Conservation (phyloP, 2,329 filamentous ascomycete species). For the Colletotrichum sp. region DNA sequence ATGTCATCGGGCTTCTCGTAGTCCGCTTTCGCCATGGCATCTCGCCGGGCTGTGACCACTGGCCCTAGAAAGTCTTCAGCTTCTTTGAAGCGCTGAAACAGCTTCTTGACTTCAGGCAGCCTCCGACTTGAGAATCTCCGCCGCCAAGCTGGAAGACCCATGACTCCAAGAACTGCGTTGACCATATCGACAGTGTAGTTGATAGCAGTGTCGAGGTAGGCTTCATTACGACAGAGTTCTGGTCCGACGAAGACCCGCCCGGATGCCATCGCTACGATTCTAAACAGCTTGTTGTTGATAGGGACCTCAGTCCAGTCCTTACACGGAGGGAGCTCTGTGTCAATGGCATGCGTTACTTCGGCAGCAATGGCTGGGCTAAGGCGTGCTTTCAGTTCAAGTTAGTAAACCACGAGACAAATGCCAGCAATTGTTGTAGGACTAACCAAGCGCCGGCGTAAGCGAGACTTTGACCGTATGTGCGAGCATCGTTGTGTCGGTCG, state of each 20-base stretch:
- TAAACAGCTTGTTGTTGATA: constrained; percentile 43
- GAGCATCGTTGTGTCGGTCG: neutral
- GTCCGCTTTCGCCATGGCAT: constrained; percentile 5
- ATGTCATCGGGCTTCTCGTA: constrained; percentile 47
- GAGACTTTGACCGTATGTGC: neutral
- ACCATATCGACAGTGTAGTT: constrained; percentile 52
- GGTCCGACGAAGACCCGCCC: constrained; percentile 53
- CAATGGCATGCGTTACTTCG: constrained; percentile 39
- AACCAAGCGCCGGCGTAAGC: neutral
- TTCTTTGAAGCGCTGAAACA: constrained; percentile 34
- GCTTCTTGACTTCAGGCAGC: constrained; percentile 36
- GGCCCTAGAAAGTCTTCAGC: constrained; percentile 40
- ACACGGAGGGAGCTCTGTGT: constrained; percentile 36
- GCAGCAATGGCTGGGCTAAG: constrained; percentile 42
- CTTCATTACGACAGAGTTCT: constrained; percentile 47
- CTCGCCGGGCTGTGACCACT: constrained; percentile 34
- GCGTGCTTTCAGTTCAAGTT: constrained; percentile 22
- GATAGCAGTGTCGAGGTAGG: constrained; percentile 50
- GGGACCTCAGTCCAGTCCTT: constrained; percentile 45
- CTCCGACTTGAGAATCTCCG: constrained; percentile 35
- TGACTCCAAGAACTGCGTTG: constrained; percentile 31
- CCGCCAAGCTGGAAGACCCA: constrained; percentile 30
- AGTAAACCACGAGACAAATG: neutral
- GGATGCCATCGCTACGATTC: constrained; percentile 50
- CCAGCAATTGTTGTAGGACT: neutral